Base-by-base conservation (phyloP, 352 stramenopile species). In the Pythium chondricola region DNA sequence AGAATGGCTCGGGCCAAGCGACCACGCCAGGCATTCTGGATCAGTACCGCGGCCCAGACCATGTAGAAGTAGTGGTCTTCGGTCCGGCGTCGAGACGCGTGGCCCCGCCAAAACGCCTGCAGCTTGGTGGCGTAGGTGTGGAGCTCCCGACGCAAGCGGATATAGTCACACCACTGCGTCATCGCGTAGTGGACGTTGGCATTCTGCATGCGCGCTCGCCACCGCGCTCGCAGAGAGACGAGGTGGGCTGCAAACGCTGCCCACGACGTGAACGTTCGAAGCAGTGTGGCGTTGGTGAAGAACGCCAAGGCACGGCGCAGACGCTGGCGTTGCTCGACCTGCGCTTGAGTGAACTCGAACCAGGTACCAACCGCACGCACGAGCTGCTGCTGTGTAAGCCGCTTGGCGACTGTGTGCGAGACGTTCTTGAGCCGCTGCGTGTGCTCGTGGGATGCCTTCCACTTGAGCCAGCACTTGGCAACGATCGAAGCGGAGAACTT, bases 21-120 rank as follows among this genome's bases (percentile, higher is more conserved):
- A 9, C 74, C 65, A 9, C 81, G 69, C 78, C 78, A 93, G 5
- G 70, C 68, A 5, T 65, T 88, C 35, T 93, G 78, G 25, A 89
- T 74, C n/a, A 84, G 45, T 14, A 89, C 66, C 0, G 65, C 53
- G 0, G 81, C 81, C 81, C 81, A 93, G 1, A 86, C 43, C 17
- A 58, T 49, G 17, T 66, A 66, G 8, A 74, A 84, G 61, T 70
- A 88, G 18, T 71, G 46, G 39, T 93, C 71, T 61, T 93, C 81
- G 5, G 70, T 48, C 2, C 52, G 30, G 0, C 77, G 70, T 1
- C 81, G 70, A 21, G 58, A 49, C 1, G 52, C 10, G 6, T 71
- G 44, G 2, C 81, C 78, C 9, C 81, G 74, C 78, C 78, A 93
- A 30, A 81, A 85, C 2, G 78, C 69, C 42, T 90, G 75, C 7